These are phyloP conservation scores for Colletotrichum caudatum DNA, from an alignment of 2,329 filamentous ascomycete genomes.

Conservation along the genomic window DNA sequence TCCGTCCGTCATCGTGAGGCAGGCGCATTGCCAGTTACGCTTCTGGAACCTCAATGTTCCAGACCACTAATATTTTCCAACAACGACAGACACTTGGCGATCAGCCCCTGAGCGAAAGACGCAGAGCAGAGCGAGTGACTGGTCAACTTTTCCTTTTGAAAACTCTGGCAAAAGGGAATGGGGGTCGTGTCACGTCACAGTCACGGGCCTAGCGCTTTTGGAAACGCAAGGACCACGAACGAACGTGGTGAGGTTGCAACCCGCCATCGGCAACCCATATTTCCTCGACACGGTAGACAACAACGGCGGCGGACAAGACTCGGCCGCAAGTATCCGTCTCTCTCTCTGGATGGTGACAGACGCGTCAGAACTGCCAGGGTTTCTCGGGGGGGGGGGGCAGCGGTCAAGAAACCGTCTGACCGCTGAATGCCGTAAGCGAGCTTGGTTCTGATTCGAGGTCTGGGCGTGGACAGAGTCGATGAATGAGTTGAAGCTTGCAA, in stretches of 20 bases:
- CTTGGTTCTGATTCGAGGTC: background rate
- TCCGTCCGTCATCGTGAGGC: slow-evolving; percentile 22
- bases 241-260: slow-evolving; percentile 42
- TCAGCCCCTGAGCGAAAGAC: slow-evolving; percentile 20
- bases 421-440: background rate
- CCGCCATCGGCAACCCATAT: slow-evolving; percentile 35
- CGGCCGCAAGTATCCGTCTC: slow-evolving; percentile 26
- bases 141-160: background rate
- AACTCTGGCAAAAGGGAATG: slow-evolving; percentile 6
- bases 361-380: background rate
- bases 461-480: background rate
- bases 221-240: slow-evolving; percentile 31
- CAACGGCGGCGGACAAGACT: slow-evolving; percentile 15
- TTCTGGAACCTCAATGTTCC: slow-evolving; percentile 10
- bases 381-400: background rate
- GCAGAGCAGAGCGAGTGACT: background rate
- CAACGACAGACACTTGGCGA: slow-evolving; percentile 19
- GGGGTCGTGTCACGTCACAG: slow-evolving; percentile 10
- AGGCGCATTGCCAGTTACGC: slow-evolving; percentile 9
- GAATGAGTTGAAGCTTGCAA: background rate
- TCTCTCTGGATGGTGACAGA: background rate
- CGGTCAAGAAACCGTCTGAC: background rate
- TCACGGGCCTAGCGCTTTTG: slow-evolving; percentile 2
- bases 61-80: slow-evolving; percentile 16
- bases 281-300: slow-evolving; percentile 28